phyloP scores from a whole-genome alignment of 495 filamentous ascomycete species.

The Aspergillus baeticus region DNA sequence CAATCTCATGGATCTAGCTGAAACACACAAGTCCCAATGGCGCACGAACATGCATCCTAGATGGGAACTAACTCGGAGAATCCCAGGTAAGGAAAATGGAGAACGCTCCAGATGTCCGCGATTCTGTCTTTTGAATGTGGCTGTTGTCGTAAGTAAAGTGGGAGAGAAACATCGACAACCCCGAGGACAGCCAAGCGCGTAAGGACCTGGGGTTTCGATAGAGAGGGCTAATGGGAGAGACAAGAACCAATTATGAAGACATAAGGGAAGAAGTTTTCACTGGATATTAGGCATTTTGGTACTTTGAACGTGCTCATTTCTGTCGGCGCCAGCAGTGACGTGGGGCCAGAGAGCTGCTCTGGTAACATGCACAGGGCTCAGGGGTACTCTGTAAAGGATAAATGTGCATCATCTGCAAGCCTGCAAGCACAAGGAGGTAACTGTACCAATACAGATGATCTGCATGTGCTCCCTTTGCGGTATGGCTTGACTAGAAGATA shows the following conservation, averaged over 20 bases:
- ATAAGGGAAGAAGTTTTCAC: constrained; percentile 1
- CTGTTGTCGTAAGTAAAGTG: background rate
- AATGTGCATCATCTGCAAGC: background rate
- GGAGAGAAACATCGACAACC: background rate
- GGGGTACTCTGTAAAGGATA: constrained; percentile 7
- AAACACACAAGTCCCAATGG: constrained; percentile 8
- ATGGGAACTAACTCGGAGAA: background rate
- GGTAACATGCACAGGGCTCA: constrained; percentile 14
- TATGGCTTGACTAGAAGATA: background rate
- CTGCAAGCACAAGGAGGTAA: background rate
- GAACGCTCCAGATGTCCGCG: background rate
- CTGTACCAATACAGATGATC: background rate
- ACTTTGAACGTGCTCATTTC: background rate
- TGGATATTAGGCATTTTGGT: background rate
- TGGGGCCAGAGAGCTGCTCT: constrained; percentile 6
- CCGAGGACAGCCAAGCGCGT: background rate
- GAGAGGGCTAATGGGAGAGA: constrained; percentile 5
- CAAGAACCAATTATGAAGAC: constrained; percentile 7
- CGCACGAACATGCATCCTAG: background rate
- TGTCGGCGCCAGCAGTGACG: constrained; percentile 3
- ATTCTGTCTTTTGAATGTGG: background rate
- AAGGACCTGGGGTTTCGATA: background rate
- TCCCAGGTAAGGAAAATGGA: background rate
- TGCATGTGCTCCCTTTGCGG: background rate
- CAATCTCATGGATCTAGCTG: constrained; percentile 6